Evolutionary conservation across 164 flowering plant species (phyloP), one percentile per base, ranked within the genome.

Genomic region (Dillenia suffruticosa): DNA sequence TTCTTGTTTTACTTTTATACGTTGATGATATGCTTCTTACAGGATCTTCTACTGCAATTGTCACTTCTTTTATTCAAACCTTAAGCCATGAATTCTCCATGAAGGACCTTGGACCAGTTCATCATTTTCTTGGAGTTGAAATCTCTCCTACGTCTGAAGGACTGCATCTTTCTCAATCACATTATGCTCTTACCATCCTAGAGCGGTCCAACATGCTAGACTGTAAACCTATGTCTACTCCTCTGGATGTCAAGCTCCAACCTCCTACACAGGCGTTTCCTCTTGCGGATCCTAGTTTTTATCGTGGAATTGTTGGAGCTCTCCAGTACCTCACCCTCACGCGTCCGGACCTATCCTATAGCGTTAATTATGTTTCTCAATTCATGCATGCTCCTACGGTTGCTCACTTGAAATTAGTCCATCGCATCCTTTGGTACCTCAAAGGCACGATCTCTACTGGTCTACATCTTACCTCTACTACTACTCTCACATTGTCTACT

Each of bases 311-410:
- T 2, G 54, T 56, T 1, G 48, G 48, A 1, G 58, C 52, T 5
- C 16, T 63, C 7, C 51, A 54, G 24, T 63, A 54, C 43, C 44
- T 54, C 44, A 54, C 58, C 14, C n/a, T 63, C n/a, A 54, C 44
- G 2, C 17, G 58, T 0, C 58, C 51, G 2, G 66, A 63, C 44
- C 12, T 63, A 8, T 10, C 51, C 10, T 54, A 9, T 16, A 10
- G 12, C 5, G 66, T 63, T 11, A 52, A 63, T 13, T 12, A 54
- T 10, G 43, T 63, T 8, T 63, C 51, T 63, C 66, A 52, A 15
- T 54, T 15, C 24, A 53, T 53, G 50, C 58, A 53, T 16, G 12
- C 19, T 54, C 58, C 66, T 11, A 44, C 45, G 10, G 17, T 12
- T 4, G 12, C 5, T 9, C 60, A 56, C 40, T 49, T 46, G 16